Evolutionary conservation across 495 filamentous ascomycete genomes (phyloP), one percentile per base, ranked within the genome.

Genomic region (Lepidopterella palustris): DNA sequence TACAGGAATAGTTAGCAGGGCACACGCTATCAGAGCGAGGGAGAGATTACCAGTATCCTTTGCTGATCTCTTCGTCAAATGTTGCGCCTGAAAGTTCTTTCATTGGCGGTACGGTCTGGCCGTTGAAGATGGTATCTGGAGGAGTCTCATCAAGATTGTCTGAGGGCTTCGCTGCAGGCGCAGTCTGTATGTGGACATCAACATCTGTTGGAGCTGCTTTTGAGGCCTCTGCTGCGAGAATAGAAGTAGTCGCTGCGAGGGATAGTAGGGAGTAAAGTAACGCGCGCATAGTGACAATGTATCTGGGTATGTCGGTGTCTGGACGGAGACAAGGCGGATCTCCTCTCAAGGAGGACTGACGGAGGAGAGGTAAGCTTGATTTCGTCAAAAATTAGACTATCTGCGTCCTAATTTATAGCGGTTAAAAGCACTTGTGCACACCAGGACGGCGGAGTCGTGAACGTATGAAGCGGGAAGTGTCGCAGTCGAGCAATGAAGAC

Each of bases 61-160:
- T 76, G 59, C 81, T 82, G 23, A 81, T 79, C 4, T 77, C 72
- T 55, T 81, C 75, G 15, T 83, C 77, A 42, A 88, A 79, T 40
- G 71, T 78, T 2, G 78, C 77, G 5, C 78, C 78, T 0, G 74
- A 79, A 47, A 90, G 68, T 69, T 87, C 82, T 62, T 80, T 79
- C 69, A 91, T 73, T 25, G 87, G 85, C 23, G 91, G 90, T 11
- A 96, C 89, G 60, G 80, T 78, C 35, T 89, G 76, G 50, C 81
- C 87, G 75, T 97, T 93, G 78, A 96, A 96, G 23, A 80, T 78
- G 18, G 89, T 91, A 39, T 61, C 57, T 5, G 58, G 58, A 26
- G 24, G 28, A 8, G 26, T 42, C 10, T 66, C 60, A 23, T 64
- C 60, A 9, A 50, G 39, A 5, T 59, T 60, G 8, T 66, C 63